These are phyloP conservation scores for Acacia confusa DNA, from an alignment of 306 rosid species.

Conservation along the genomic window DNA sequence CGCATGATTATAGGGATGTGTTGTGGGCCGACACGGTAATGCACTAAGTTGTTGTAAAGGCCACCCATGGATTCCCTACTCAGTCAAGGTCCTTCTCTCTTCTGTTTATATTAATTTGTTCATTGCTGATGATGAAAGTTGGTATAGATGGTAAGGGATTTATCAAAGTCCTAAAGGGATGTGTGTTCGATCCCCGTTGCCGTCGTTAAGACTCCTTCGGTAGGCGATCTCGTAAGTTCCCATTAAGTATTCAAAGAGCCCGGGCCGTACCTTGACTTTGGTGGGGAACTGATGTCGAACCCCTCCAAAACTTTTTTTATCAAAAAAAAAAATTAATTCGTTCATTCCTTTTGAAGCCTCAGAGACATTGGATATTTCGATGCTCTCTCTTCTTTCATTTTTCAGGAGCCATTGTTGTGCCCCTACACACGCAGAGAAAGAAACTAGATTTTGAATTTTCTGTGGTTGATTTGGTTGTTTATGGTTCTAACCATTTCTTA, in stretches of 20 bases:
- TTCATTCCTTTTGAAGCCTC: background rate
- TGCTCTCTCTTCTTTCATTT: background rate
- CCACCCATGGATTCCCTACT: slow-evolving; percentile 29
- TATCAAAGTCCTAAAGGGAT: too few species aligned
- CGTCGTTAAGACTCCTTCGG: too few species aligned
- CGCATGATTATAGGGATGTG: slow-evolving; percentile 39
- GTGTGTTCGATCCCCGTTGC: too few species aligned
- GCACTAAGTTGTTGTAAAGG: background rate
- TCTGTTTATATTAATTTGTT: background rate
- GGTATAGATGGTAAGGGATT: too few species aligned
- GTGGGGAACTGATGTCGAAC: too few species aligned
- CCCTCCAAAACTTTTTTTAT: too few species aligned
- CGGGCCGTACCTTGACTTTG: too few species aligned
- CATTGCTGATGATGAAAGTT: too few species aligned
- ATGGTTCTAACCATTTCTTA: too few species aligned
- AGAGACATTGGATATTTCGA: background rate
- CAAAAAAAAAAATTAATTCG: too few species aligned
- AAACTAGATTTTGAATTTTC: background rate
- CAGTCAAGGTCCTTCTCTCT: background rate
- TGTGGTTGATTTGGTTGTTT: background rate
- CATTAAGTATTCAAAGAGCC: too few species aligned
- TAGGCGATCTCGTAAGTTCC: too few species aligned
- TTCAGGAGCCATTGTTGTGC: background rate
- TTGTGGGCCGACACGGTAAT: background rate
- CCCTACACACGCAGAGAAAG: background rate